A percentile compares a stretch with the other conserved stretches of the same genome.
Evolutionary conservation across 305 asterid genomes (phyloP).

Genomic region (Fraxinus ornus): DNA sequence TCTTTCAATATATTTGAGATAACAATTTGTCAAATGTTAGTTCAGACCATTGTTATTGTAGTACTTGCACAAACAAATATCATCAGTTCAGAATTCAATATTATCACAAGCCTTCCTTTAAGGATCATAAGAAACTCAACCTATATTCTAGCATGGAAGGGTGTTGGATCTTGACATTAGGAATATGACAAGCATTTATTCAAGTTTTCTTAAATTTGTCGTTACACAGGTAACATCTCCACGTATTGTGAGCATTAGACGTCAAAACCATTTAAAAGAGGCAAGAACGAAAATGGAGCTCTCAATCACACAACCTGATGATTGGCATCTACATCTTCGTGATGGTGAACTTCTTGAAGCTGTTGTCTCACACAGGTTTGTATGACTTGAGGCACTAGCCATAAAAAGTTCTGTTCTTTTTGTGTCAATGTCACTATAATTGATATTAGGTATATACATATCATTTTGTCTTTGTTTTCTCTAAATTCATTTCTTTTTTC

Average conservation of each 20-base stretch:
- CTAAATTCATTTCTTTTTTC: slow-evolving; percentile 9
- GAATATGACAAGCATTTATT: background rate
- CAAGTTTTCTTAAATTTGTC: background rate
- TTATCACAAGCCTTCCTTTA: background rate
- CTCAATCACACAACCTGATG: slow-evolving; percentile 82
- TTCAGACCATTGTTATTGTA: background rate
- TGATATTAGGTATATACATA: background rate
- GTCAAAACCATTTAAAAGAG: slow-evolving; percentile 30
- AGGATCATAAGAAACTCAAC: background rate
- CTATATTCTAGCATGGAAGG: background rate
- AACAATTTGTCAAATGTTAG: background rate
- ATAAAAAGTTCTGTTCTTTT: background rate
- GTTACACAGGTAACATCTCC: slow-evolving; percentile 36
- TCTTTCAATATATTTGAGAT: background rate
- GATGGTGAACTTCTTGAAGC: slow-evolving; percentile 86
- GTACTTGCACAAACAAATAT: slow-evolving; percentile 5
- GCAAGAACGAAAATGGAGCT: slow-evolving; percentile 57
- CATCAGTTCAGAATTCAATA: background rate
- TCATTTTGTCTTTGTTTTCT: background rate
- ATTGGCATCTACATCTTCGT: slow-evolving; percentile 99
- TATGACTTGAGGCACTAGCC: background rate
- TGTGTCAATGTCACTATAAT: slow-evolving; percentile 3
- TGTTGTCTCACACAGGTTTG: slow-evolving; percentile 74
- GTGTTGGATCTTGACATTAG: slow-evolving; percentile 3
- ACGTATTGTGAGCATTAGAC: slow-evolving; percentile 32